Evolutionary conservation across 2,329 filamentous ascomycete genomes (phyloP).

Genomic region (Talaromyces sp.): DNA sequence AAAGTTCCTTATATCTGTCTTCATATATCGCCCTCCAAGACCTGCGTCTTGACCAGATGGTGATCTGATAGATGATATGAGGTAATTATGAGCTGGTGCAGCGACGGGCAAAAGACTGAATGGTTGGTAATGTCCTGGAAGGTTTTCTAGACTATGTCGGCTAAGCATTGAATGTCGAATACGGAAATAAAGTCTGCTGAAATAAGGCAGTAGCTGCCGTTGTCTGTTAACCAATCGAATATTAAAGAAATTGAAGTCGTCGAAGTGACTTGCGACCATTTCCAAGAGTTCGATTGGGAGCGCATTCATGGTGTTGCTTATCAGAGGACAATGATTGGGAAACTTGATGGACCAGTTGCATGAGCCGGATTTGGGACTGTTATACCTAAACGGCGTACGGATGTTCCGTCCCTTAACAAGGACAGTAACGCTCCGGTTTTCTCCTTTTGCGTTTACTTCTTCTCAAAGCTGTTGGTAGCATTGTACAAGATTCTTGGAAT

Average conservation of each 20-base stretch:
- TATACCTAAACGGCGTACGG: too few relatives aligned
- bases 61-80: background rate
- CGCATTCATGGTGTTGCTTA: conserved; percentile 1
- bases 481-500: too few relatives aligned
- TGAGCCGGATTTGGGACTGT: too few relatives aligned
- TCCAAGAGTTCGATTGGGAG: background rate
- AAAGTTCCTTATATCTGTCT: background rate
- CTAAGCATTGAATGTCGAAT: background rate
- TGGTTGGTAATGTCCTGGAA: background rate
- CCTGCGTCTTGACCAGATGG: background rate
- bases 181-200: background rate
- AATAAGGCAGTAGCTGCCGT: background rate
- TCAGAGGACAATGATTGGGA: background rate
- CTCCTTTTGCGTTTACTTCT: too few relatives aligned
- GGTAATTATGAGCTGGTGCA: background rate
- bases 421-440: too few relatives aligned
- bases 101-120: background rate
- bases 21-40: background rate
- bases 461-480: too few relatives aligned
- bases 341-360: background rate
- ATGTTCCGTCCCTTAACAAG: too few relatives aligned
- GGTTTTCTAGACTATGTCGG: background rate
- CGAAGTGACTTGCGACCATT: background rate
- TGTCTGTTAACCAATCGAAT: background rate
- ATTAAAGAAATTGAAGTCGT: background rate